Percentiles rank a stretch among this genome's conserved stretches.
phyloP scores from a whole-genome alignment of 2,329 filamentous ascomycete species.

The Fusarium torulosum region DNA sequence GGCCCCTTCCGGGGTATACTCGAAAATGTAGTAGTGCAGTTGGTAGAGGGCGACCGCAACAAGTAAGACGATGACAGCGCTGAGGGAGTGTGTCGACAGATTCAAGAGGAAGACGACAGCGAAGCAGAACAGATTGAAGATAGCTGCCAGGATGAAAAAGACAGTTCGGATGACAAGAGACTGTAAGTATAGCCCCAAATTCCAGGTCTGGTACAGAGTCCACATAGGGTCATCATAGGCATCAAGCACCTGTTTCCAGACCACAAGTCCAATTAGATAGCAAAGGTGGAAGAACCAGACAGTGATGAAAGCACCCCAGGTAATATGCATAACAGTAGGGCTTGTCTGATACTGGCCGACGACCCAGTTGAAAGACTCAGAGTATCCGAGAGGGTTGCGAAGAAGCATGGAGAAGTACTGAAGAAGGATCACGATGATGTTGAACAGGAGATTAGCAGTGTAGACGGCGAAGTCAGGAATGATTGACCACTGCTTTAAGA shows the following conservation, averaged over 20 bases:
- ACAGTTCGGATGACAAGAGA: neutral
- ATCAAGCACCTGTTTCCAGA: constrained; percentile 7
- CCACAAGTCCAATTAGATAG: neutral
- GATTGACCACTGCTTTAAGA: constrained; percentile 13
- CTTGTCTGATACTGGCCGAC: constrained; percentile 17
- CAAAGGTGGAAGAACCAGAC: constrained; percentile 22
- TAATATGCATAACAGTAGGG: constrained; percentile 10
- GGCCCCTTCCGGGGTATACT: neutral
- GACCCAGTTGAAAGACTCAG: constrained; percentile 26
- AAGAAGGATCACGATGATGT: constrained; percentile 14
- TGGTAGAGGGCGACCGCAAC: constrained; percentile 14
- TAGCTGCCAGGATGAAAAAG: constrained; percentile 1
- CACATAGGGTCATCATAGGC: constrained; percentile 6
- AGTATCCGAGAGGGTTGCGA: constrained; percentile 13
- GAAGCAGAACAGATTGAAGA: constrained; percentile 9
- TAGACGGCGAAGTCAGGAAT: constrained; percentile 8
- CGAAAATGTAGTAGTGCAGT: constrained; percentile 16
- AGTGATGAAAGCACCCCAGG: constrained; percentile 27
- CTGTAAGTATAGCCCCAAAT: neutral
- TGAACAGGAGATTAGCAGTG: constrained; percentile 9
- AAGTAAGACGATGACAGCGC: constrained; percentile 1
- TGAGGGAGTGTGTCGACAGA: constrained; percentile 15
- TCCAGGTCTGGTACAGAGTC: constrained; percentile 6
- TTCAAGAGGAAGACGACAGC: constrained; percentile 1
- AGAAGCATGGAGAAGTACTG: constrained; percentile 23